phyloP scores from a whole-genome alignment of 768 basidiomycete species.

The Coprinellus aureogranulatus region DNA sequence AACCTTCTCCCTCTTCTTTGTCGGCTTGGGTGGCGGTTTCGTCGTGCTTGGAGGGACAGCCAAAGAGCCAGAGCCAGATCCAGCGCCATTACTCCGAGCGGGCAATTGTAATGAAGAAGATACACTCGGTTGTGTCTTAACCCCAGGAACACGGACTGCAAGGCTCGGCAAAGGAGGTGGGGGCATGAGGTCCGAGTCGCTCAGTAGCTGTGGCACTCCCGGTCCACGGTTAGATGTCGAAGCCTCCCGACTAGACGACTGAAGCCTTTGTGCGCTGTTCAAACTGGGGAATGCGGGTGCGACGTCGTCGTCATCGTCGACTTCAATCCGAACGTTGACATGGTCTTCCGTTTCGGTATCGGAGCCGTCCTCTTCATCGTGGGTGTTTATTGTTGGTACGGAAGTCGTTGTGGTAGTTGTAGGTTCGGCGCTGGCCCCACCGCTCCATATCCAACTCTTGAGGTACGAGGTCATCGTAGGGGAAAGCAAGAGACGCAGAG shows the following conservation, averaged over 20 bases:
- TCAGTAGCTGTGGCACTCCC: constrained; percentile 34
- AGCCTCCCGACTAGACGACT: constrained; percentile 16
- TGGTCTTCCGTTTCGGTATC: constrained; percentile 30
- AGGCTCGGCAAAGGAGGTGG: constrained; percentile 47
- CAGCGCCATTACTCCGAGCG: neutral
- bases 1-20: constrained; percentile 72
- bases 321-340: constrained; percentile 9
- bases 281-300: constrained; percentile 76
- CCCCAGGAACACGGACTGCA: constrained; percentile 39
- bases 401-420: constrained; percentile 36
- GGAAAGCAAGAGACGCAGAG: constrained; percentile 5
- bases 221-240: too few species aligned
- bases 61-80: constrained; percentile 37
- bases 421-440: constrained; percentile 27
- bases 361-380: constrained; percentile 38
- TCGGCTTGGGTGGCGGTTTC: constrained; percentile 49
- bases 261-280: constrained; percentile 67
- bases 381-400: constrained; percentile 30
- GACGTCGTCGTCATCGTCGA: constrained; percentile 47
- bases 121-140: constrained; percentile 23
- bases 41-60: constrained; percentile 63
- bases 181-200: constrained; percentile 53
- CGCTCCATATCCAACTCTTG: constrained; percentile 52
- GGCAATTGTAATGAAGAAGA: constrained; percentile 9
- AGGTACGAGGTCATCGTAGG: constrained; percentile 50